Conservation (phyloP, 2,329 filamentous ascomycete species). For the Diaporthe destruens region DNA sequence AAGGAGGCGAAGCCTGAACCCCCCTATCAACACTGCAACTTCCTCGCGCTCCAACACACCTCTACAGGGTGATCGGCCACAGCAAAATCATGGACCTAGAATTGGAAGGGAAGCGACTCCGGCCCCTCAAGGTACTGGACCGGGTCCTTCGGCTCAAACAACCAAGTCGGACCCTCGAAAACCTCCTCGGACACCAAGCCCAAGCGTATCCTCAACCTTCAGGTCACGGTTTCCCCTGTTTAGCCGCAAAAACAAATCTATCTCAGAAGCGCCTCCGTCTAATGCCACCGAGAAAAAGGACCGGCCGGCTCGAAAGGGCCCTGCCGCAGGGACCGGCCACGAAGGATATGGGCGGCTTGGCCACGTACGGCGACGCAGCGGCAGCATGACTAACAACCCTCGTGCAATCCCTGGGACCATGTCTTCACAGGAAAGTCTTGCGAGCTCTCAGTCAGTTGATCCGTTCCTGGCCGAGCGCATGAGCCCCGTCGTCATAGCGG, state of each 20-base stretch:
- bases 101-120: conserved; percentile 53
- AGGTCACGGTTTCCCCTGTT: conserved; percentile 83
- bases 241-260: conserved; percentile 76
- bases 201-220: conserved; percentile 66
- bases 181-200: conserved; percentile 63
- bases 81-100: conserved; percentile 47
- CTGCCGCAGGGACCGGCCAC: conserved; percentile 92
- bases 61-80: conserved; percentile 49
- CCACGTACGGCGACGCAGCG: conserved; percentile 72
- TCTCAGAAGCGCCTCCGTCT: conserved; percentile 57
- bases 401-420: conserved; percentile 59
- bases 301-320: conserved; percentile 76
- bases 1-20: conserved; percentile 57
- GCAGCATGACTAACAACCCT: conserved; percentile 63
- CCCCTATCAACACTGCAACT: conserved; percentile 4
- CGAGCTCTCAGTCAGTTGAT: conserved; percentile 60
- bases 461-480: conserved; percentile 72
- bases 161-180: conserved; percentile 49
- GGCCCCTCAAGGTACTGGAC: conserved; percentile 44
- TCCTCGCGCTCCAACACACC: conserved; percentile 50
- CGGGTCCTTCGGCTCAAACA: conserved; percentile 36
- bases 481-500: conserved; percentile 75
- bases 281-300: conserved; percentile 66
- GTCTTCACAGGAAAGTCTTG: conserved; percentile 65
- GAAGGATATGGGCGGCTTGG: conserved; percentile 83